Percentiles rank a stretch among this genome's conserved stretches.
These are phyloP conservation scores for Xylariaceae sp. DNA, from an alignment of 2,329 filamentous ascomycete species.

Conservation along the genomic window DNA sequence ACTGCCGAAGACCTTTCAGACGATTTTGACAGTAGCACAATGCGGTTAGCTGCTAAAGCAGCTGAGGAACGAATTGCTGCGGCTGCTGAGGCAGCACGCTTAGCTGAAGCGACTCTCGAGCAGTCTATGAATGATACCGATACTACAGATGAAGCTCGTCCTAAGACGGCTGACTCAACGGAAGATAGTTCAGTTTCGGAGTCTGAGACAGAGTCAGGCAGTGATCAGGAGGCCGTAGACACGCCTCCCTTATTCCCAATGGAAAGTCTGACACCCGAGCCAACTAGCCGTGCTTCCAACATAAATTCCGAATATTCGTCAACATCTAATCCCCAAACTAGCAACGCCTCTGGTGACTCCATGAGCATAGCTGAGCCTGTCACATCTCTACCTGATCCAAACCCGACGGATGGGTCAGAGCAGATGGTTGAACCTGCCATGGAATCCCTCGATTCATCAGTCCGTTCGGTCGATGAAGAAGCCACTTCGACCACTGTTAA, in stretches of 20 bases:
- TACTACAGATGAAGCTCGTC: constrained; percentile 19
- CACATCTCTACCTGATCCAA: constrained; percentile 22
- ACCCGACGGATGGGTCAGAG: constrained; percentile 26
- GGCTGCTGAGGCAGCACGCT: constrained; percentile 24
- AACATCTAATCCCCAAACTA: constrained; percentile 22
- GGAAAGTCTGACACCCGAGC: constrained; percentile 24
- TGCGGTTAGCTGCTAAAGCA: constrained; percentile 53
- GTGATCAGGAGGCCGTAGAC: constrained; percentile 20
- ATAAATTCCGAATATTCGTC: constrained; percentile 13
- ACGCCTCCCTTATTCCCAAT: constrained; percentile 25
- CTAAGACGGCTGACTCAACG: constrained; percentile 31
- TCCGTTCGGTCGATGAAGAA: constrained; percentile 21
- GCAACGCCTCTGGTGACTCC: constrained; percentile 24
- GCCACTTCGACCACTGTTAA: constrained; percentile 36
- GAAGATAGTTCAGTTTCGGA: constrained; percentile 18
- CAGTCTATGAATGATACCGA: background rate
- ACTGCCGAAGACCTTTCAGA: constrained; percentile 67
- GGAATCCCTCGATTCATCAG: constrained; percentile 27
- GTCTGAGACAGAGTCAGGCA: no score
- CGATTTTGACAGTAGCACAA: constrained; percentile 68
- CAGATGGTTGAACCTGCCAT: constrained; percentile 37
- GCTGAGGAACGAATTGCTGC: constrained; percentile 34
- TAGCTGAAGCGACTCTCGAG: background rate
- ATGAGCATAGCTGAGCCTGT: constrained; percentile 31
- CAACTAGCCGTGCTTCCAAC: constrained; percentile 26